Evolutionary conservation across 352 stramenopile species (phyloP).

Genomic region (Phytopythium kandeliae): DNA sequence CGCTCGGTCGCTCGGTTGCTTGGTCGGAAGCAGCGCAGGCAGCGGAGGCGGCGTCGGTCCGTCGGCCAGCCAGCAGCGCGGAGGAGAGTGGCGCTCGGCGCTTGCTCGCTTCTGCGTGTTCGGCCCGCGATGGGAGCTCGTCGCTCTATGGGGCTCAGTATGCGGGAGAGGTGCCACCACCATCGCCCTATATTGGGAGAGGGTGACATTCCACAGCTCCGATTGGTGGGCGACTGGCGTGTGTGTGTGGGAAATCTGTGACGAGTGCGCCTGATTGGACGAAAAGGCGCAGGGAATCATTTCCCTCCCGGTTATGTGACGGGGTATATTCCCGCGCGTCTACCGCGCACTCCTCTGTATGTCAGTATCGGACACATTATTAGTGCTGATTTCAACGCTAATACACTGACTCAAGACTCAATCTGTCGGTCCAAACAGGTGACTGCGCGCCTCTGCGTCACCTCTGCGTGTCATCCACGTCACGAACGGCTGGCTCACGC

Average conservation of each 20-base stretch:
- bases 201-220: not conserved
- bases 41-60: too few species aligned
- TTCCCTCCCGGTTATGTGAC: not conserved
- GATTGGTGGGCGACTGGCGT: not conserved
- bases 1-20: not conserved
- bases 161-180: not conserved
- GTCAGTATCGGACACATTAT: not conserved
- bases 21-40: too few species aligned
- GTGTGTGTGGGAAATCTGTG: not conserved
- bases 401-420: too few species aligned
- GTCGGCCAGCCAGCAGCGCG: too few species aligned
- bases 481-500: too few species aligned
- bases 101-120: not conserved
- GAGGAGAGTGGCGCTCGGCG: too few species aligned
- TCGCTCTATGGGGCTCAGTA: not conserved
- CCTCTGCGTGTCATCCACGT: not conserved
- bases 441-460: conserved; percentile 2
- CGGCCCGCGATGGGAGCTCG: too few species aligned
- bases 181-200: not conserved
- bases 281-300: not conserved
- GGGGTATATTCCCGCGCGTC: not conserved
- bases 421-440: not conserved
- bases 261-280: not conserved
- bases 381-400: not conserved
- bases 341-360: not conserved